Conservation (phyloP, 2,329 filamentous ascomycete species). For the Diaporthe australafricana region DNA sequence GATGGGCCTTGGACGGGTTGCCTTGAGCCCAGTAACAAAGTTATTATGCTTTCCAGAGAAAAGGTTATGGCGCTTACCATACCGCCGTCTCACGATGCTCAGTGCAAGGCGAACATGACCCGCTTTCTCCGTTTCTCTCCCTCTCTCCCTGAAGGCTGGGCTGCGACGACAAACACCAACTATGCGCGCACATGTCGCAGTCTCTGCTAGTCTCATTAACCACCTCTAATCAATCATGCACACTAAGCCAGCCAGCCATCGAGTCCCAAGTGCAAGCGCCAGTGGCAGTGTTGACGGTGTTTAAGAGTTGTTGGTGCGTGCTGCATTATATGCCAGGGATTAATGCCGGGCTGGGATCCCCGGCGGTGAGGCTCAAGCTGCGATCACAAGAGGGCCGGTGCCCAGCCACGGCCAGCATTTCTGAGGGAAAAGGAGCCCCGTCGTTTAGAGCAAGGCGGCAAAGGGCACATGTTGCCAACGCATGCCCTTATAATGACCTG, state of each 20-base stretch:
- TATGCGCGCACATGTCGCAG: conserved; percentile 6
- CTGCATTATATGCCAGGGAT: conserved; percentile 25
- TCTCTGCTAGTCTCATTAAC: conserved; percentile 9
- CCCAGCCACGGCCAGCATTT: conserved; percentile 17
- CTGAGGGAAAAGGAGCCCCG: not conserved
- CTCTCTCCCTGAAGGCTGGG: not conserved
- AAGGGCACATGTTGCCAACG: not conserved
- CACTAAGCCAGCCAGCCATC: conserved; percentile 18
- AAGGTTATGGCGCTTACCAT: not conserved
- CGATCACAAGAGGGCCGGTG: conserved; percentile 4
- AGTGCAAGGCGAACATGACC: not conserved
- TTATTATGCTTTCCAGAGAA: not conserved
- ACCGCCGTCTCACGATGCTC: conserved; percentile 13
- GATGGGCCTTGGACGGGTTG: not conserved
- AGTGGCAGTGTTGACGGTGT: conserved; percentile 13
- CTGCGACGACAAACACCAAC: not conserved
- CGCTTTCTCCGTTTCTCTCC: not conserved
- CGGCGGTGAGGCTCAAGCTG: conserved; percentile 14
- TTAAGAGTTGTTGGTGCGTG: conserved; percentile 4
- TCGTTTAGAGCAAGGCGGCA: not conserved
- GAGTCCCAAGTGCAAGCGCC: conserved; percentile 10
- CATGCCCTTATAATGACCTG: conserved; percentile 2
- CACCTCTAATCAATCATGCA: conserved; percentile 17
- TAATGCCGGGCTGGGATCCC: conserved; percentile 24
- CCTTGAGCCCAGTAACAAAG: not conserved